These are phyloP conservation scores for Balansia obtecta DNA, from an alignment of 2,329 filamentous ascomycete species.

Conservation along the genomic window DNA sequence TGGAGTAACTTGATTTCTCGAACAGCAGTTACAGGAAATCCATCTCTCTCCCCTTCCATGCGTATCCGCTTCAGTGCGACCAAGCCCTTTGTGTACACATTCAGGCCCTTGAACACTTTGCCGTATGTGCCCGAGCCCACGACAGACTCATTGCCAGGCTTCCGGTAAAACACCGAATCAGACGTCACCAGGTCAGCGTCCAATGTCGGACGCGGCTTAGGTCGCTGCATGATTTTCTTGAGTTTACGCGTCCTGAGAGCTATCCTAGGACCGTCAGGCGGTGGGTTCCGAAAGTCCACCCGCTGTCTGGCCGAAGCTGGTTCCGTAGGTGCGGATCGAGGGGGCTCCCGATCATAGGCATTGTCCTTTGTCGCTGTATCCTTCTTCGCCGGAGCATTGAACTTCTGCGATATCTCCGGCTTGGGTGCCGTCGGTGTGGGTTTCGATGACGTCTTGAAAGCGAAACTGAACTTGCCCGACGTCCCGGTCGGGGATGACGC, in stretches of 20 bases:
- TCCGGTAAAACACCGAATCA: conserved; percentile 86
- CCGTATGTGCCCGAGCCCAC: conserved; percentile 93
- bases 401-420: conserved; percentile 53
- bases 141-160: conserved; percentile 94
- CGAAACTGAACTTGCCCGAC: conserved; percentile 76
- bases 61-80: conserved; percentile 84
- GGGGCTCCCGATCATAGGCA: conserved; percentile 32
- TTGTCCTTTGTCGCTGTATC: conserved; percentile 13
- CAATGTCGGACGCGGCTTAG: conserved; percentile 60
- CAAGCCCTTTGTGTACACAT: conserved; percentile 76
- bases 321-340: conserved; percentile 38
- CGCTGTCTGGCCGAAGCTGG: conserved; percentile 35
- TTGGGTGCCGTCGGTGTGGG: conserved; percentile 44
- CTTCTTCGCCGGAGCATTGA: conserved; percentile 47
- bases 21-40: conserved; percentile 82
- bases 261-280: conserved; percentile 23
- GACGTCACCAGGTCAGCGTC: conserved; percentile 62
- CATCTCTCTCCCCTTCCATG: conserved; percentile 87
- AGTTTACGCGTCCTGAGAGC: conserved; percentile 47
- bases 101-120: conserved; percentile 87
- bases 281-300: conserved; percentile 18
- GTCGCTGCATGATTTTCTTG: conserved; percentile 55
- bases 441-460: conserved; percentile 67
- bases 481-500: conserved; percentile 32
- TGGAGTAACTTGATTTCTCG: conserved; percentile 89